These are phyloP conservation scores for Termitomyces titanicus DNA, from an alignment of 768 basidiomycete genomes.

Conservation along the genomic window DNA sequence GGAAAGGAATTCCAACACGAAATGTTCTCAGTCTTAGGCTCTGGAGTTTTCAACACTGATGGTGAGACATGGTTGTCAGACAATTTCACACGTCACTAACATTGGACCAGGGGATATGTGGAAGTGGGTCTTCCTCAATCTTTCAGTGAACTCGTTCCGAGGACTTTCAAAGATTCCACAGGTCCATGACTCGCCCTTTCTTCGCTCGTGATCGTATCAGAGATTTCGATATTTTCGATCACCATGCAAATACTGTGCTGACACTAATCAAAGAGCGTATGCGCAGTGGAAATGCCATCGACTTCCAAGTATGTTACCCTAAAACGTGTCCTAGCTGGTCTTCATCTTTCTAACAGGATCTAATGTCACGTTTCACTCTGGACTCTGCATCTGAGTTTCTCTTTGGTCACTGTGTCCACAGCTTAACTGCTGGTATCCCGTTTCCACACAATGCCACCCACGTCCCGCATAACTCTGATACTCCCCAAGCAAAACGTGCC, in stretches of 20 bases:
- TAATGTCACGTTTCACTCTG: conserved; percentile 60
- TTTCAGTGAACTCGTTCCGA: conserved; percentile 27
- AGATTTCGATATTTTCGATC: conserved; percentile 59
- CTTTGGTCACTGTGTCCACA: conserved; percentile 55
- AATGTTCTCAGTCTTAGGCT: conserved; percentile 50
- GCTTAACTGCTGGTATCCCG: conserved; percentile 46
- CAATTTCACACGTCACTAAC: not conserved
- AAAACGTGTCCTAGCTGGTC: not conserved
- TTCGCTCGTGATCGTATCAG: conserved; percentile 55
- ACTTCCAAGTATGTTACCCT: conserved; percentile 46
- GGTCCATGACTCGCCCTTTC: conserved; percentile 62
- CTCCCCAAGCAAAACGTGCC: conserved; percentile 26
- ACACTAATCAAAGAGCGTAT: conserved; percentile 43
- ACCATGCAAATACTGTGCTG: conserved; percentile 43
- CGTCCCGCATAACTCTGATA: conserved; percentile 17
- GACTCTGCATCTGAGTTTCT: conserved; percentile 67
- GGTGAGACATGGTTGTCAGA: conserved; percentile 29
- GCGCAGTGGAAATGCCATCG: conserved; percentile 46
- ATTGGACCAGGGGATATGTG: conserved; percentile 30
- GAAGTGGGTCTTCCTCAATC: conserved; percentile 27
- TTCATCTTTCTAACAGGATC: conserved; percentile 32
- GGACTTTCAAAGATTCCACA: conserved; percentile 42
- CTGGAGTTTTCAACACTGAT: conserved; percentile 68
- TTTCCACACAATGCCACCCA: conserved; percentile 41
- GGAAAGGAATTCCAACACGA: conserved; percentile 38